A percentile compares a stretch with the other conserved stretches of the same genome.
Conservation (phyloP, 805 yeast species). For the Saccharomycopsis sp. region DNA sequence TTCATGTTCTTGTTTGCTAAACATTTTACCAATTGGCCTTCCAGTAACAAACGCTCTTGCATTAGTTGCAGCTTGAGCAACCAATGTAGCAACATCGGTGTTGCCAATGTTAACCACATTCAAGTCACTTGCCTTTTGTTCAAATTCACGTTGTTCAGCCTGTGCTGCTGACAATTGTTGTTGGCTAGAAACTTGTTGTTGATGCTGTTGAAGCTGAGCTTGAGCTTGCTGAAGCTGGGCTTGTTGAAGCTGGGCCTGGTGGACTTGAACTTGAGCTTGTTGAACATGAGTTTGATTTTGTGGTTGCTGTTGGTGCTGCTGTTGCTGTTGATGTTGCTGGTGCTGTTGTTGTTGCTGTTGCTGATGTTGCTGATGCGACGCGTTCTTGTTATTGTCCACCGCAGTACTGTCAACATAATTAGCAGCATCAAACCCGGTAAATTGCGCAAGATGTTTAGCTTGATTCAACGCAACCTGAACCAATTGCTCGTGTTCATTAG, state of each 20-base stretch:
- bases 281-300: conserved; percentile 23
- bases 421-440: conserved; percentile 30
- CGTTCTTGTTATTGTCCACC: not conserved
- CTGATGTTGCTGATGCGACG: conserved; percentile 7
- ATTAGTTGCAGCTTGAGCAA: conserved; percentile 19
- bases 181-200: not conserved
- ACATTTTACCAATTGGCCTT: conserved; percentile 28
- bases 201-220: conserved; percentile 23
- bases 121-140: conserved; percentile 3
- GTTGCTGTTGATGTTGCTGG: conserved; percentile 3
- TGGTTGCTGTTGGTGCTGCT: not conserved
- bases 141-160: no score
- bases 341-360: conserved; percentile 20
- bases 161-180: not conserved
- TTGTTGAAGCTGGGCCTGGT: conserved; percentile 26
- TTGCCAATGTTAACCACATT: conserved; percentile 1
- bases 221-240: conserved; percentile 17
- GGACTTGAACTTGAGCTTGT: conserved; percentile 22
- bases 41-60: conserved; percentile 10
- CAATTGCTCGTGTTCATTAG: conserved; percentile 52
- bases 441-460: conserved; percentile 46
- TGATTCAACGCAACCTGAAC: conserved; percentile 68
- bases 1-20: conserved; percentile 56
- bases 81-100: conserved; percentile 12
- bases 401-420: conserved; percentile 26